Conservation (phyloP, 306 rosid genomes). For the Leucaena leucocephala region DNA sequence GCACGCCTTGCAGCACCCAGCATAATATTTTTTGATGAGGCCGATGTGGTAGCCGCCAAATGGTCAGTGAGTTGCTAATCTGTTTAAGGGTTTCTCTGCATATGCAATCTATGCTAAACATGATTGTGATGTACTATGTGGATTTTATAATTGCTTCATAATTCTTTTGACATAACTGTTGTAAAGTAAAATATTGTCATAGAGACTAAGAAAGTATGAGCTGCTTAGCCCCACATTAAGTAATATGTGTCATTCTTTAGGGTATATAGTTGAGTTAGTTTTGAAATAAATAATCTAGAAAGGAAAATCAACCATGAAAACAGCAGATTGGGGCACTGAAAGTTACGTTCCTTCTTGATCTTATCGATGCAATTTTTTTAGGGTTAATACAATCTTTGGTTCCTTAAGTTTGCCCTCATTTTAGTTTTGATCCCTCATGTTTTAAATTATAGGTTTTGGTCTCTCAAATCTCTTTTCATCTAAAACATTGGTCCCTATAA, state of each 20-base stretch:
- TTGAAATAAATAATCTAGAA: not conserved
- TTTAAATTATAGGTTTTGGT: no score
- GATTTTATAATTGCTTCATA: slow-evolving; percentile 16
- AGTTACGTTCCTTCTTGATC: not conserved
- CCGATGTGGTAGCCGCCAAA: slow-evolving; percentile 83
- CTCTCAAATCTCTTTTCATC: no score
- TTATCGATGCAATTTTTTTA: not conserved
- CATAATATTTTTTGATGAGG: slow-evolving; percentile 92
- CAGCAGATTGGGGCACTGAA: not conserved
- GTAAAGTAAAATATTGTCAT: not conserved
- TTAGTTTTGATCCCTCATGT: no score
- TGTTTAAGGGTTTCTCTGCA: slow-evolving; percentile 2
- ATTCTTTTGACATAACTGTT: not conserved
- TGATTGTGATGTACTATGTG: not conserved
- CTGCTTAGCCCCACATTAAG: not conserved
- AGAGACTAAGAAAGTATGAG: not conserved
- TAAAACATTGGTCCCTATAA: no score
- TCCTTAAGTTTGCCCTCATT: no score
- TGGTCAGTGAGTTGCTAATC: slow-evolving; percentile 59
- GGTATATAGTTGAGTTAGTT: no score
- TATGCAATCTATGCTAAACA: slow-evolving; percentile 1
- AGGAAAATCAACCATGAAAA: not conserved
- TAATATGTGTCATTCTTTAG: no score
- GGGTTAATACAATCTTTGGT: no score
- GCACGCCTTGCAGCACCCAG: slow-evolving; percentile 92